Evolutionary conservation across 2,329 filamentous ascomycete species (phyloP).

Genomic region (Fusarium napiforme): DNA sequence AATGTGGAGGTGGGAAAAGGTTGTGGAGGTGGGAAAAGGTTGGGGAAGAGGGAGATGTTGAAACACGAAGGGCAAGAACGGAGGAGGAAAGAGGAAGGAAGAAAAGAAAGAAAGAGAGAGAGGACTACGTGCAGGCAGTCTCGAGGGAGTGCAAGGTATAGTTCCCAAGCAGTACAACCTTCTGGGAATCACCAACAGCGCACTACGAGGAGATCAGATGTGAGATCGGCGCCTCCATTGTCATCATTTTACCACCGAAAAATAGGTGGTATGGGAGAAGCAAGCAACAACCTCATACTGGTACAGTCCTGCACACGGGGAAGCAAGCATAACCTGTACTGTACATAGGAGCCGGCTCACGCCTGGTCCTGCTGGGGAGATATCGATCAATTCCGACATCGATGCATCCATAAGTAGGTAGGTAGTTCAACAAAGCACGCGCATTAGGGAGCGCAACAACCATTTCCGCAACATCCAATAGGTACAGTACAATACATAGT

Average conservation of each 20-base stretch:
- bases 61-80: conserved; percentile 32
- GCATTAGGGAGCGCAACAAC: conserved; percentile 13
- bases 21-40: conserved; percentile 27
- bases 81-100: conserved; percentile 25
- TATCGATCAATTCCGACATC: conserved; percentile 13
- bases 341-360: neutral
- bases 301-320: neutral
- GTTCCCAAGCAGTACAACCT: conserved; percentile 28
- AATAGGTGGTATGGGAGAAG: conserved; percentile 12
- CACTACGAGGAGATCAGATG: conserved; percentile 30
- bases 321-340: neutral
- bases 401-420: conserved; percentile 8
- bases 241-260: conserved; percentile 25
- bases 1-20: conserved; percentile 31
- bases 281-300: neutral
- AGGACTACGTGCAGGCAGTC: conserved; percentile 17
- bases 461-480: neutral
- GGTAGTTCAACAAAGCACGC: conserved; percentile 4
- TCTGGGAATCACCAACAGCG: conserved; percentile 26
- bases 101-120: conserved; percentile 21
- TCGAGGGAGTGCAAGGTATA: conserved; percentile 14
- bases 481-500: neutral
- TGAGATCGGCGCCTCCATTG: conserved; percentile 38
- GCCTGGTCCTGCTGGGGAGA: conserved; percentile 4
- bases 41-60: conserved; percentile 24